Percentiles rank a stretch among this genome's conserved stretches.
These are phyloP conservation scores for Marasmius sp. DNA, from an alignment of 1,284 basidiomycete genomes.

Conservation along the genomic window DNA sequence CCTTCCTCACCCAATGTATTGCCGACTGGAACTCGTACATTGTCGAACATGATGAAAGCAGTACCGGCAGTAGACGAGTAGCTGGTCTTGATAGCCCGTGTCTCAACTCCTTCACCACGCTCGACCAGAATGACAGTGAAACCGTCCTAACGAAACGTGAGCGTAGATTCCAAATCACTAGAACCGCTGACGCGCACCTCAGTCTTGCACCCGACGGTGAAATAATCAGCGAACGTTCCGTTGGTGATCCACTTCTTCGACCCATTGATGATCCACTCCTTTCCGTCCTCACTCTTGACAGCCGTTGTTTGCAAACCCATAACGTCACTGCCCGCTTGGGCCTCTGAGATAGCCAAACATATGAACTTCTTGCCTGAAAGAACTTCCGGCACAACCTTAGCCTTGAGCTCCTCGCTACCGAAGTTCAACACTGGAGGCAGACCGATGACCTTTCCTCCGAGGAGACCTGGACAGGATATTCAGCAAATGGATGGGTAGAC, in stretches of 20 bases:
- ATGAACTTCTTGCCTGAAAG: constrained; percentile 80
- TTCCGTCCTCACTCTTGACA: constrained; percentile 80
- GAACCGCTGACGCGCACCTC: constrained; percentile 35
- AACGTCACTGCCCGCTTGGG: constrained; percentile 92
- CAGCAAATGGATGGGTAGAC: no score
- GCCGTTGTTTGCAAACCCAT: constrained; percentile 82
- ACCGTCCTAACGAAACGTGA: constrained; percentile 51
- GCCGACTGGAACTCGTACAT: constrained; percentile 83
- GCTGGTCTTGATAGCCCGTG: constrained; percentile 83
- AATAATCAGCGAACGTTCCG: constrained; percentile 71
- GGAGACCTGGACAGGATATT: constrained; percentile 43
- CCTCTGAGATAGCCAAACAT: constrained; percentile 83
- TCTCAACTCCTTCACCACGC: constrained; percentile 76
- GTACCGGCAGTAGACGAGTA: constrained; percentile 81
- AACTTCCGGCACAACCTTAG: constrained; percentile 79
- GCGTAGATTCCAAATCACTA: not conserved
- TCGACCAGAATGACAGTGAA: constrained; percentile 85
- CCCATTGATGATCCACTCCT: constrained; percentile 81
- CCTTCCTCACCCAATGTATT: constrained; percentile 86
- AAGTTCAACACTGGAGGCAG: constrained; percentile 86
- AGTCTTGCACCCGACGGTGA: constrained; percentile 69
- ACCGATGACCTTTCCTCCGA: constrained; percentile 77
- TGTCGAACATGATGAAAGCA: constrained; percentile 86
- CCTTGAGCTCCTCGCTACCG: constrained; percentile 74
- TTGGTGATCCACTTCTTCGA: constrained; percentile 87